Percentiles rank a stretch among this genome's conserved stretches.
Conservation (phyloP, 2,329 filamentous ascomycete species). For the Capronia coronata region DNA sequence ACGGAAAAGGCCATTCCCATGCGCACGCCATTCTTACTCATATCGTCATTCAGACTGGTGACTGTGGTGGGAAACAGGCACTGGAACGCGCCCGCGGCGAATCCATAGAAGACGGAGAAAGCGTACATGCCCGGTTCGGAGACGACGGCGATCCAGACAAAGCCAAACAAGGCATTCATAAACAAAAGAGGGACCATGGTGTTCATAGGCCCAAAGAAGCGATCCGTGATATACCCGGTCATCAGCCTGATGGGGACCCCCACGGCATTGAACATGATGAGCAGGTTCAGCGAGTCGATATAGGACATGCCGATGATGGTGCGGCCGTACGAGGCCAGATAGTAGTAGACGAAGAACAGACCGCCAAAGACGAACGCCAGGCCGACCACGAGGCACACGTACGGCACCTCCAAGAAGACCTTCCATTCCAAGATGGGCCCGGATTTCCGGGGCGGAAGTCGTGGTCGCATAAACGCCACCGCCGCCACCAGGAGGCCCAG, state of each 20-base stretch:
- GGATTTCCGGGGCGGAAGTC: conserved; percentile 45
- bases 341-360: conserved; percentile 24
- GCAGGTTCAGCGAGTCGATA: conserved; percentile 46
- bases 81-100: conserved; percentile 38
- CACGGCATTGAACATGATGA: conserved; percentile 56
- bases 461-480: conserved; percentile 42
- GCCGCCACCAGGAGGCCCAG: conserved; percentile 39
- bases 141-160: conserved; percentile 55
- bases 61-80: conserved; percentile 48
- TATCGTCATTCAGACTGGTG: conserved; percentile 48
- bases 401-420: conserved; percentile 48
- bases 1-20: conserved; percentile 35
- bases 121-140: conserved; percentile 50
- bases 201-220: conserved; percentile 54
- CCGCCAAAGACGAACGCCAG: conserved; percentile 24
- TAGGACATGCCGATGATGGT: conserved; percentile 43
- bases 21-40: conserved; percentile 45
- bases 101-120: conserved; percentile 48
- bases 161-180: conserved; percentile 40
- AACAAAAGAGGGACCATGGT: conserved; percentile 49
- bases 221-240: conserved; percentile 52
- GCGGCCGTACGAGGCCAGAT: conserved; percentile 17
- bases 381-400: conserved; percentile 34
- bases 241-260: conserved; percentile 52
- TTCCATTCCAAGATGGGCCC: conserved; percentile 47